A percentile compares a stretch with the other conserved stretches of the same genome.
Conservation (phyloP, 2,329 filamentous ascomycete genomes). For the Hypoxylon sp. region DNA sequence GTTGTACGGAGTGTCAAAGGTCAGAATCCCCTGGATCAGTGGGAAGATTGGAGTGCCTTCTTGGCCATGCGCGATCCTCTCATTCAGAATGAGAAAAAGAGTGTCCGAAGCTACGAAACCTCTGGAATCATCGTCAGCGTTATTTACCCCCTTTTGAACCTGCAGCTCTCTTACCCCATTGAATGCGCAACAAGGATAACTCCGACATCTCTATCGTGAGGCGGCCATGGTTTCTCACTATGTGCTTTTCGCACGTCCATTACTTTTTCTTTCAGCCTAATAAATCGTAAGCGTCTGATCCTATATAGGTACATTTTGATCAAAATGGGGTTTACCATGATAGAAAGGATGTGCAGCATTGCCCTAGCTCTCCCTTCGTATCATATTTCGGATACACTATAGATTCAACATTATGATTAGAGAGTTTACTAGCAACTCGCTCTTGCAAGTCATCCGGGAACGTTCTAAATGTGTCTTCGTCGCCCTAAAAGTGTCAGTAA, state of each 20-base stretch:
- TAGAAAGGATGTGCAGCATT: slow-evolving; percentile 63
- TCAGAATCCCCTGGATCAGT: slow-evolving; percentile 82
- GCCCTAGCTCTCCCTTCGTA: slow-evolving; percentile 76
- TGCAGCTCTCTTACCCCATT: slow-evolving; percentile 70
- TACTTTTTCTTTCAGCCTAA: slow-evolving; percentile 83
- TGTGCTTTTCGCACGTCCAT: slow-evolving; percentile 82
- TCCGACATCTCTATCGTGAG: slow-evolving; percentile 83
- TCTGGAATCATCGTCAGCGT: slow-evolving; percentile 70
- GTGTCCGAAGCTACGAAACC: slow-evolving; percentile 89
- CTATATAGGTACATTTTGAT: no score
- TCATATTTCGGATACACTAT: slow-evolving; percentile 81
- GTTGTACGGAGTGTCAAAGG: slow-evolving; percentile 89
- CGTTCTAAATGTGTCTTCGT: slow-evolving; percentile 77
- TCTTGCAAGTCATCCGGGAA: slow-evolving; percentile 76
- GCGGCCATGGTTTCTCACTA: slow-evolving; percentile 80
- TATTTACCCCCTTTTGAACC: no score
- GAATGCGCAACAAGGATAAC: slow-evolving; percentile 87
- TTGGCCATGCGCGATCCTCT: slow-evolving; percentile 65
- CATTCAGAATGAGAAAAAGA: slow-evolving; percentile 79
- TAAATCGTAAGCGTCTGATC: slow-evolving; percentile 6
- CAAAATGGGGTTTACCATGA: slow-evolving; percentile 59
- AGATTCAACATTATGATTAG: slow-evolving; percentile 72
- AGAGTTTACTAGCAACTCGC: slow-evolving; percentile 70
- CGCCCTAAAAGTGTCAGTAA: slow-evolving; percentile 63
- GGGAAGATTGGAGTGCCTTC: slow-evolving; percentile 76